A percentile compares a stretch with the other conserved stretches of the same genome.
Evolutionary conservation across 176 grass and related monocot species (phyloP).

Genomic region (Phoenix roebelenii): DNA sequence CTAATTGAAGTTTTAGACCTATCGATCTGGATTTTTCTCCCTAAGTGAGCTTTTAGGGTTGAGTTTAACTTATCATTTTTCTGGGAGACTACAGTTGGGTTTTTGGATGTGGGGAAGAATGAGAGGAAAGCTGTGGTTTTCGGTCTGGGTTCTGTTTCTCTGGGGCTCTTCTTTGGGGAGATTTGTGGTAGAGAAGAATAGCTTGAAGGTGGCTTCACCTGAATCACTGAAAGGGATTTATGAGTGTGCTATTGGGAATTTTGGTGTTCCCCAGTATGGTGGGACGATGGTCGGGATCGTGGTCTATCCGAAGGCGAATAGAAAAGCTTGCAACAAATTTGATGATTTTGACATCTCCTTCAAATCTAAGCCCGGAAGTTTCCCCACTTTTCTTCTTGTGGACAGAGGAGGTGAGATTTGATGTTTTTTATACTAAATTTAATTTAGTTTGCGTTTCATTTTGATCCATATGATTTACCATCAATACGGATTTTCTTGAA

Average conservation of each 20-base stretch:
- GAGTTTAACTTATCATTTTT: not conserved
- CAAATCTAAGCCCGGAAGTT: slow-evolving; percentile 62
- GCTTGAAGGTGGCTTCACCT: slow-evolving; percentile 66
- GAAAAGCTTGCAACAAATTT: slow-evolving; percentile 73
- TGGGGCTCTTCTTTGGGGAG: slow-evolving; percentile 29
- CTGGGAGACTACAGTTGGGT: not conserved
- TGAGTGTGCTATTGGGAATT: slow-evolving; percentile 92
- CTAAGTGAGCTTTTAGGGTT: too few relatives aligned
- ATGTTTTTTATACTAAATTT: not conserved
- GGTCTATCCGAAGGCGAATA: slow-evolving; percentile 72
- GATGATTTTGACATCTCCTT: slow-evolving; percentile 78
- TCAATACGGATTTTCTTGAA: too few relatives aligned
- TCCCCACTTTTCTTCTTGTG: slow-evolving; percentile 79
- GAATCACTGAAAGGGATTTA: slow-evolving; percentile 59
- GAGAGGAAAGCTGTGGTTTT: slow-evolving; percentile 20
- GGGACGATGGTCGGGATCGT: slow-evolving; percentile 89
- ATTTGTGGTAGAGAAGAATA: slow-evolving; percentile 84
- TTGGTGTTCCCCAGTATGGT: slow-evolving; percentile 84
- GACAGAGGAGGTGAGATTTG: slow-evolving; percentile 71
- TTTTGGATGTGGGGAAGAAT: slow-evolving; percentile 3
- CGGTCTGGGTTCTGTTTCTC: slow-evolving; percentile 29
- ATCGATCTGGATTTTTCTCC: too few relatives aligned
- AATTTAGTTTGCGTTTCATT: not conserved
- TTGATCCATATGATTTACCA: not conserved
- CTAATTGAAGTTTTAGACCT: too few relatives aligned